Base-by-base conservation (phyloP, 164 flowering plant species). In the Brasenia schreberi region DNA sequence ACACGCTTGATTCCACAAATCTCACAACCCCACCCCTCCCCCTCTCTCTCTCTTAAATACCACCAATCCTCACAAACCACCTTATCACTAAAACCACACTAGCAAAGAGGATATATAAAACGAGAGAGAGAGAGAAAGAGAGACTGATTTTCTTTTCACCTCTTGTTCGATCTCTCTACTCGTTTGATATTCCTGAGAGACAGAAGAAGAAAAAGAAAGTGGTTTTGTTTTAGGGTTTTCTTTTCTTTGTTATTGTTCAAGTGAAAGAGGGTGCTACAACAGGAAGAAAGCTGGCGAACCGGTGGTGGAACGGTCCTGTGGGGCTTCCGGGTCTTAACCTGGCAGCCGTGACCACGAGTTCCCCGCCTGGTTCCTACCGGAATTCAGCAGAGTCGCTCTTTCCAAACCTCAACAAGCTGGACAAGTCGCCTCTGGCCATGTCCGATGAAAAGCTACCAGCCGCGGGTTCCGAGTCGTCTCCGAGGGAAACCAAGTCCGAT, bases 241-340 rank as follows among this genome's bases (percentile, higher is more conserved):
- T 23, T n/a, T 61, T 61, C 19, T 61, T 61, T 16, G 12, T 61
- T 7, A 7, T 61, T n/a, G 12, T 61, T 18, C 5, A 18, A 61
- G 63, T 11, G 63, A 33, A 56, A n/a, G 63, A 23, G 33, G 18
- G 63, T 18, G 63, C 63, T 11, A 9, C 12, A 18, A 7, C 33
- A 61, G 71, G 23, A 66, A 42, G 74, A 52, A 71, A 1, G 5
- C 65, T 87, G 90, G 88, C 90, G 58, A 87, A 84, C 65, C 82
- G 72, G 64, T 87, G 93, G 93, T 87, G 92, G 92, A 44, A 82
- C 0, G 89, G 89, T 17, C 86, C 76, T 65, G 81, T 79, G 61
- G 84, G 83, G 5, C 72, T 85, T 19, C 78, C 85, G 9, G 82
- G 77, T 19, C 64, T 78, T 42, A 80, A 79, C 67, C 77, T 70